phyloP scores from a whole-genome alignment of 495 filamentous ascomycete species.

The Penicillium parvum region DNA sequence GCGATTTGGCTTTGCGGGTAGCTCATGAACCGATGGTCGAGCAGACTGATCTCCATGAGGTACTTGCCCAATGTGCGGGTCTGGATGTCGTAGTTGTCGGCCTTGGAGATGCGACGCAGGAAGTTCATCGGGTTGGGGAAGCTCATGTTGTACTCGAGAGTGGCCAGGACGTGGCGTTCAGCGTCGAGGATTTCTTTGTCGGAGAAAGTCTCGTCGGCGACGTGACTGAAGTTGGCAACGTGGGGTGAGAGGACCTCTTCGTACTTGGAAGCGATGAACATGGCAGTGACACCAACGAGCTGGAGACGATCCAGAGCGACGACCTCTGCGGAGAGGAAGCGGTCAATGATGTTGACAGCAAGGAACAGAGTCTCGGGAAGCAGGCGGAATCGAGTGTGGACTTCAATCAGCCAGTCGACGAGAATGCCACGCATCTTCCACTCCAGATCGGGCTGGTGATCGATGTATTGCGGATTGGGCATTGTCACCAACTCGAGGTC shows the following conservation, averaged over 20 bases:
- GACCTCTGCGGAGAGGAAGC: slow-evolving; percentile 88
- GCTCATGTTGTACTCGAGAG: slow-evolving; percentile 94
- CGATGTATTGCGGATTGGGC: slow-evolving; percentile 91
- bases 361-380: slow-evolving; percentile 98
- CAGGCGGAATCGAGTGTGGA: slow-evolving; percentile 93
- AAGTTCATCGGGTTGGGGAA: slow-evolving; percentile 99
- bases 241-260: slow-evolving; percentile 97
- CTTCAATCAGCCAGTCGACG: slow-evolving; percentile 97
- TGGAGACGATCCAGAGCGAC: slow-evolving; percentile 94
- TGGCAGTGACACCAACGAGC: slow-evolving; percentile 93
- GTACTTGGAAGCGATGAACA: slow-evolving; percentile 98
- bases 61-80: slow-evolving; percentile 96
- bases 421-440: slow-evolving; percentile 99
- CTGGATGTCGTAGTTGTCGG: slow-evolving; percentile 96
- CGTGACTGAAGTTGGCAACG: slow-evolving; percentile 91
- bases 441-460: slow-evolving; percentile 86
- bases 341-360: slow-evolving; percentile 95
- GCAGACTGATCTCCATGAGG: slow-evolving; percentile 93
- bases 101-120: slow-evolving; percentile 94
- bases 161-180: slow-evolving; percentile 84
- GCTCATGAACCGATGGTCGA: slow-evolving; percentile 88
- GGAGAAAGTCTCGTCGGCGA: slow-evolving; percentile 95
- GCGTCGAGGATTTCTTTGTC: slow-evolving; percentile 95
- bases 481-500: slow-evolving; percentile 78
- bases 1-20: slow-evolving; percentile 85